Evolutionary conservation across 192 early-diverging fungal species (phyloP).

Genomic region (Coemansia sp.): DNA sequence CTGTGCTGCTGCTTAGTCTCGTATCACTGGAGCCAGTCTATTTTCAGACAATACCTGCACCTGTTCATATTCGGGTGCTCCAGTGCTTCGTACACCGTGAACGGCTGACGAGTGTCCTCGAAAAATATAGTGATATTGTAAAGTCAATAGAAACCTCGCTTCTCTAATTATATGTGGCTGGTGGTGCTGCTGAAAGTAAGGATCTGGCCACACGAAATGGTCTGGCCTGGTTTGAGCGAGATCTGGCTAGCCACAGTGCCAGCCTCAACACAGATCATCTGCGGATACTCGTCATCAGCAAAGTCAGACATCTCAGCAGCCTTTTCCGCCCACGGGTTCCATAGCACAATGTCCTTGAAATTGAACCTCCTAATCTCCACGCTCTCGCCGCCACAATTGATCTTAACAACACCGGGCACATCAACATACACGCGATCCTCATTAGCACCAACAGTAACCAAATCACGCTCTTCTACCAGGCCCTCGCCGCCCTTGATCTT

Average conservation of each 20-base stretch:
- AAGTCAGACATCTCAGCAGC: slow-evolving; percentile 88
- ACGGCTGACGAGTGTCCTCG: no score
- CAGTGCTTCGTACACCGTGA: no score
- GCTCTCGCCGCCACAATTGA: slow-evolving; percentile 20
- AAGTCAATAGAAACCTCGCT: no score
- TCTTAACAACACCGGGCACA: slow-evolving; percentile 55
- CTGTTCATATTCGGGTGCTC: no score
- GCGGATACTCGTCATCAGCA: slow-evolving; percentile 78
- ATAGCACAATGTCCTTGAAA: slow-evolving; percentile 69
- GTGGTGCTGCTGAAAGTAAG: slow-evolving; percentile 30
- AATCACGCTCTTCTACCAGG: slow-evolving; percentile 48
- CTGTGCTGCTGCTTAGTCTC: no score
- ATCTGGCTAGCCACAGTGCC: slow-evolving; percentile 70
- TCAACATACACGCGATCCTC: slow-evolving; percentile 85
- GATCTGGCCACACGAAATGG: slow-evolving; percentile 72
- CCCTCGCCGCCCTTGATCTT: slow-evolving; percentile 60
- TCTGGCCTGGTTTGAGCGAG: slow-evolving; percentile 62
- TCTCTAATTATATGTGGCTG: neutral
- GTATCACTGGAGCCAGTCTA: no score
- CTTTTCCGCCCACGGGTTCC: slow-evolving; percentile 96
- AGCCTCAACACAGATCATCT: slow-evolving; percentile 90
- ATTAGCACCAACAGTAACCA: slow-evolving; percentile 64
- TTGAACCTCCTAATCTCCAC: slow-evolving; percentile 35
- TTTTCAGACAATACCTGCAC: no score
- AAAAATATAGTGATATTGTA: no score